Conservation (phyloP, 1,284 basidiomycete genomes). For the Leccinum pachyderme region DNA sequence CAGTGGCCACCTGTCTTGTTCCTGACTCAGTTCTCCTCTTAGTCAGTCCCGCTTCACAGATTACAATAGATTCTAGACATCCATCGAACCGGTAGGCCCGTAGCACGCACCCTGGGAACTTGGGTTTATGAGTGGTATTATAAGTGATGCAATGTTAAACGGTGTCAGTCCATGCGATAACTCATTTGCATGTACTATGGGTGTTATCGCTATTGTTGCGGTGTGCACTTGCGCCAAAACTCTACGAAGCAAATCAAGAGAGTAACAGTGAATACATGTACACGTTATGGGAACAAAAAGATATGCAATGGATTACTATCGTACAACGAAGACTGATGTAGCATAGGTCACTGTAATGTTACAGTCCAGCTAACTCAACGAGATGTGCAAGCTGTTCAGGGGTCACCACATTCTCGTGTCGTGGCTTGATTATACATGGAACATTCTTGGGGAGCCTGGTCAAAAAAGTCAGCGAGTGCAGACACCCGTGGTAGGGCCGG, state of each 20-base stretch:
- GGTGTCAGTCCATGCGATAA: background rate
- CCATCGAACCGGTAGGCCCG: background rate
- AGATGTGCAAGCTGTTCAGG: background rate
- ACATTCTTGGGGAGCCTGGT: background rate
- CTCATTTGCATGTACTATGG: no score
- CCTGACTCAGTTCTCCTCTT: no score
- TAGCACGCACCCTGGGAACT: background rate
- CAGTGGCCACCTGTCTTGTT: no score
- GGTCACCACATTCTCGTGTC: background rate
- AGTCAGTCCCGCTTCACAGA: background rate
- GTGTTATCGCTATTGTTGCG: no score
- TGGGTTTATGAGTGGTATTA: background rate
- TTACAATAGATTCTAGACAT: background rate
- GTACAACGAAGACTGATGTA: no score
- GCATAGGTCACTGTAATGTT: no score
- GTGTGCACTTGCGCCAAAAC: no score
- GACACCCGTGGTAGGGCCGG: background rate
- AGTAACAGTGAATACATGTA: no score
- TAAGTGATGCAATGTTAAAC: background rate
- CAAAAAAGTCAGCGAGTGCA: background rate
- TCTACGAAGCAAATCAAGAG: no score
- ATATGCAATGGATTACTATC: no score
- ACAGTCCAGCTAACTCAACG: no score
- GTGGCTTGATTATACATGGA: background rate
- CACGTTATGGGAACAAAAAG: no score